Conservation (phyloP, 2,329 filamentous ascomycete species). For the Fusarium sp. region DNA sequence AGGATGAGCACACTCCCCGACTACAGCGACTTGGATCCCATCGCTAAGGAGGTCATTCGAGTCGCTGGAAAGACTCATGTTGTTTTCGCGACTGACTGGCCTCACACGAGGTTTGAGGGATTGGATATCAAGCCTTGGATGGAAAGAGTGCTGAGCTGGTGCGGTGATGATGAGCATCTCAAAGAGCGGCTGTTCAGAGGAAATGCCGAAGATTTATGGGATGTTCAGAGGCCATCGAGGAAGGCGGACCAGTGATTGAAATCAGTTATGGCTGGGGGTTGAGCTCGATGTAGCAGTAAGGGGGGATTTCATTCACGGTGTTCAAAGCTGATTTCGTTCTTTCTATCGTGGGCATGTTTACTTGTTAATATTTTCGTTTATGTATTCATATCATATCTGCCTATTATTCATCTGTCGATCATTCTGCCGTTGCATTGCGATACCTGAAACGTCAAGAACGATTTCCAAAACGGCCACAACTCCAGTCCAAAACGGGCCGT, state of each 20-base stretch:
- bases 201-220: slow-evolving; percentile 64
- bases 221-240: slow-evolving; percentile 7
- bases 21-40: slow-evolving; percentile 56
- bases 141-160: slow-evolving; percentile 63
- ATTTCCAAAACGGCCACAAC: background rate
- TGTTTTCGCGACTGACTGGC: slow-evolving; percentile 72
- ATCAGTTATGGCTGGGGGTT: background rate
- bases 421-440: background rate
- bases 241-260: background rate
- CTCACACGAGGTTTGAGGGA: slow-evolving; percentile 69
- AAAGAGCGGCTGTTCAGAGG: slow-evolving; percentile 61
- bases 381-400: background rate
- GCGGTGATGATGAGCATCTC: slow-evolving; percentile 54
- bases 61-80: slow-evolving; percentile 53
- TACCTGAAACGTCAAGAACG: background rate
- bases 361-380: background rate
- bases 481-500: background rate
- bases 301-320: background rate
- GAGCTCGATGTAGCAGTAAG: background rate
- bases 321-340: background rate
- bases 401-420: background rate
- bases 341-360: background rate
- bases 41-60: slow-evolving; percentile 60
- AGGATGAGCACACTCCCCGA: slow-evolving; percentile 58
- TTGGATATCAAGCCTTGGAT: slow-evolving; percentile 60